Conservation (phyloP, 2,329 filamentous ascomycete species). For the Neofusicoccum laricinum region DNA sequence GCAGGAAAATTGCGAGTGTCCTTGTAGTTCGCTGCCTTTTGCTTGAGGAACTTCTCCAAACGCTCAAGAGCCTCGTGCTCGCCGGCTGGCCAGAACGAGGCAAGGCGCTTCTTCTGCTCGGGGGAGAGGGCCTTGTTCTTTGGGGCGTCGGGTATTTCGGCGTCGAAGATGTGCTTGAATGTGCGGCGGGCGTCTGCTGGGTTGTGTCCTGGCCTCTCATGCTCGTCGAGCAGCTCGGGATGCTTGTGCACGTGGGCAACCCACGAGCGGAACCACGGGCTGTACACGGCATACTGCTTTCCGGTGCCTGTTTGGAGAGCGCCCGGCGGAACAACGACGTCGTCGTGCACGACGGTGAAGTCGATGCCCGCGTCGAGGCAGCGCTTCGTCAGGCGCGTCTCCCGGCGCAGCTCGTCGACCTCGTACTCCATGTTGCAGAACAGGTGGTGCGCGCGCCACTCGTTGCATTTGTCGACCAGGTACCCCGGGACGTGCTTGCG, state of each 20-base stretch:
- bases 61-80: slow-evolving; percentile 67
- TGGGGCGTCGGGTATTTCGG: slow-evolving; percentile 60
- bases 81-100: slow-evolving; percentile 68
- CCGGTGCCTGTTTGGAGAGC: slow-evolving; percentile 64
- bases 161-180: slow-evolving; percentile 59
- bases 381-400: slow-evolving; percentile 62
- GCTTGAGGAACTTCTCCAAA: slow-evolving; percentile 64
- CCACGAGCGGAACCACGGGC: slow-evolving; percentile 79
- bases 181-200: slow-evolving; percentile 45
- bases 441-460: slow-evolving; percentile 73
- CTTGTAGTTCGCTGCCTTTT: slow-evolving; percentile 61
- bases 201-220: slow-evolving; percentile 58
- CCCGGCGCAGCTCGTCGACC: slow-evolving; percentile 80
- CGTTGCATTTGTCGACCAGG: slow-evolving; percentile 62
- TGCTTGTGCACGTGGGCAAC: slow-evolving; percentile 69
- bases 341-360: slow-evolving; percentile 74
- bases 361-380: slow-evolving; percentile 63
- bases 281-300: slow-evolving; percentile 80
- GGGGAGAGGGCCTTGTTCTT: slow-evolving; percentile 59
- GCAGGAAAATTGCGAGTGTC: slow-evolving; percentile 65
- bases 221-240: slow-evolving; percentile 62
- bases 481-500: slow-evolving; percentile 60
- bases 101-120: slow-evolving; percentile 59
- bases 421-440: slow-evolving; percentile 89
- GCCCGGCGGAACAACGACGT: slow-evolving; percentile 77